Evolutionary conservation across 164 flowering plant genomes (phyloP), one percentile per base, ranked within the genome.

Genomic region (Piper longum): DNA sequence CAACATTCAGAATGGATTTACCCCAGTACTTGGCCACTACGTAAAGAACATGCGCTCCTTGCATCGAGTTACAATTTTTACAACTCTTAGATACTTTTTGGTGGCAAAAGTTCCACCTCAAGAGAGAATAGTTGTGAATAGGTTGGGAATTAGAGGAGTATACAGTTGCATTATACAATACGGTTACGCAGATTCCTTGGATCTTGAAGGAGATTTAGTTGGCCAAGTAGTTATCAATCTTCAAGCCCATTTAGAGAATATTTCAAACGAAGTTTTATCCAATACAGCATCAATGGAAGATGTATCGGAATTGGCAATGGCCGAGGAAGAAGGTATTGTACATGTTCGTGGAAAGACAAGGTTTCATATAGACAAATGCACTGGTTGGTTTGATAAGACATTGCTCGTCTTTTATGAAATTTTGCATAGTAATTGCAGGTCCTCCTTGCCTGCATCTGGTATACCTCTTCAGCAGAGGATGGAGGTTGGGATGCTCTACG

Each of bases 401-500:
- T 74, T 86, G 82, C 88, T 88, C 19, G 78, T 69, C 6, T 88
- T 88, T 67, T 88, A 88, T 72, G 87, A 86, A 78, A 65, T 84
- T 52, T 16, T 88, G 70, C 96, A 86, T 59, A 76, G 76, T 57
- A 86, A 81, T 55, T 88, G 92, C 60, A 77, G 96, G 72, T 78
- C 96, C 41, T 85, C 85, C 0, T 64, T 86, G 43, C 92, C 96
- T 57, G 75, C 88, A 58, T 74, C 81, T 42, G 86, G 80, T 3
- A 75, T 86, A 51, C 90, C 90, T 1, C 68, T 74, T n/a, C 64
- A 68, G 0, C 85, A 86, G 59, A 67, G 86, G 1, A 79, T 86
- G 62, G 92, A 88, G 69, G 87, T 88, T 56, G 96, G 92, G 41
- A 88, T 88, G 96, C 80, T 84, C 48, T 88, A 86, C 57, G 92